These are phyloP conservation scores for Phialocephala subalpina DNA, from an alignment of 2,329 filamentous ascomycete species.

Conservation along the genomic window DNA sequence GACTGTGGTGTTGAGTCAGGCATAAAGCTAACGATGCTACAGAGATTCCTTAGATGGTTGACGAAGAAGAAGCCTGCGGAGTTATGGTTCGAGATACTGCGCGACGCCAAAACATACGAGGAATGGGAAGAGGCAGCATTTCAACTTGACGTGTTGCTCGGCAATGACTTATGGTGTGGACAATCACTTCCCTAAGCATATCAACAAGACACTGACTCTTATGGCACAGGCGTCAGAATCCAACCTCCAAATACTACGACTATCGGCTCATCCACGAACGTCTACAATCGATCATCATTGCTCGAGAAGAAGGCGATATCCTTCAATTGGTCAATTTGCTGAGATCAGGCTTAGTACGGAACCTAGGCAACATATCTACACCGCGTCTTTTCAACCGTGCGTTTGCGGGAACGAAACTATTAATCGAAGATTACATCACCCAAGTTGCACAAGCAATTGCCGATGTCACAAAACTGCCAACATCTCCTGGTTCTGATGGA, in stretches of 20 bases:
- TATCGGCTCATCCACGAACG: conserved; percentile 84
- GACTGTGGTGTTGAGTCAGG: neutral
- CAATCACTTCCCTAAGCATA: neutral
- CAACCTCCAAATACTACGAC: conserved; percentile 83
- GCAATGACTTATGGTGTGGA: conserved; percentile 78
- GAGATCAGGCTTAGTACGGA: conserved; percentile 80
- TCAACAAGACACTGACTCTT: neutral
- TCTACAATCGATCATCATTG: conserved; percentile 72
- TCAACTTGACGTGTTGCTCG: conserved; percentile 82
- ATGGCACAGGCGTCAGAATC: conserved; percentile 75
- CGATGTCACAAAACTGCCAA: conserved; percentile 74
- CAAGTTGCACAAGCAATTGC: conserved; percentile 84
- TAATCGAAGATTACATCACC: conserved; percentile 91
- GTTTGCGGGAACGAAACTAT: conserved; percentile 86
- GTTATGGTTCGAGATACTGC: conserved; percentile 70
- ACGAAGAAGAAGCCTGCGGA: conserved; percentile 69
- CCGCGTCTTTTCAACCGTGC: conserved; percentile 84
- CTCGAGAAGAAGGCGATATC: conserved; percentile 75
- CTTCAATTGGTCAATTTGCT: conserved; percentile 80
- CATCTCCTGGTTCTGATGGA: conserved; percentile 53
- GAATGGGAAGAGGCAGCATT: conserved; percentile 89
- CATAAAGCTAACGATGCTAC: conserved; percentile 24
- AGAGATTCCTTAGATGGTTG: conserved; percentile 77
- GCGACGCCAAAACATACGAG: conserved; percentile 75
- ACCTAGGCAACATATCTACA: conserved; percentile 89